Evolutionary conservation across 1,284 basidiomycete genomes (phyloP), one percentile per base, ranked within the genome.

Genomic region (Pyrrhoderma noxium): DNA sequence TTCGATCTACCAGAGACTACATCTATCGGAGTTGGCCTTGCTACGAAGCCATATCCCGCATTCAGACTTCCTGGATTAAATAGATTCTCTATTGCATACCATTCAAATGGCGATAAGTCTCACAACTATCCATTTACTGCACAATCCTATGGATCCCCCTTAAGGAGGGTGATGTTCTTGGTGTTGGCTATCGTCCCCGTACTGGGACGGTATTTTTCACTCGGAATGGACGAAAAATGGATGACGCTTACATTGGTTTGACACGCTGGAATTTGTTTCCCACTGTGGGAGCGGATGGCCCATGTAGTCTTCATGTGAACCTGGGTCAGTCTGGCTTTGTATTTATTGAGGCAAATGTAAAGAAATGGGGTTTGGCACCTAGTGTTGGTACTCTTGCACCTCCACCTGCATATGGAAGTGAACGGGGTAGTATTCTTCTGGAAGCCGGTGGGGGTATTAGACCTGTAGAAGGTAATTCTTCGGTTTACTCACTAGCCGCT

Each of bases 131-230:
- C 96, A 0, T 99, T 99, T 69, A 90, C 91, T 9, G 76, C 89
- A 0, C 72, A 85, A 3, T 81, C 92, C 1, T 95, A 93, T 63
- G 93, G 94, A 2, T 82, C 92, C 2, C 67, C 0, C 76, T 98
- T 48, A 89, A 89, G 57, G 93, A 98, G 65, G 95, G 96, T 23
- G 93, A 97, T 63, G 90, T 95, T 0, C 75, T 97, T 25, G 93
- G 94, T 34, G 79, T 97, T 23, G 93, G 93, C 4, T 97, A 94
- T 70, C 82, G 93, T 21, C 93, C 93, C 2, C 82, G 93, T 37
- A 89, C 88, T 2, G 93, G 93, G n/a, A 92, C 92, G 0, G 91
- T 97, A 13, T 97, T 97, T 71, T 97, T 91, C 74, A 97, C 93
- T 35, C 83, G 93, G 53, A 97, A 97, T 64, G 93, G 93, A 31